Evolutionary conservation across 805 yeast genomes (phyloP).

Genomic region (Saccharomycopsis malanga): DNA sequence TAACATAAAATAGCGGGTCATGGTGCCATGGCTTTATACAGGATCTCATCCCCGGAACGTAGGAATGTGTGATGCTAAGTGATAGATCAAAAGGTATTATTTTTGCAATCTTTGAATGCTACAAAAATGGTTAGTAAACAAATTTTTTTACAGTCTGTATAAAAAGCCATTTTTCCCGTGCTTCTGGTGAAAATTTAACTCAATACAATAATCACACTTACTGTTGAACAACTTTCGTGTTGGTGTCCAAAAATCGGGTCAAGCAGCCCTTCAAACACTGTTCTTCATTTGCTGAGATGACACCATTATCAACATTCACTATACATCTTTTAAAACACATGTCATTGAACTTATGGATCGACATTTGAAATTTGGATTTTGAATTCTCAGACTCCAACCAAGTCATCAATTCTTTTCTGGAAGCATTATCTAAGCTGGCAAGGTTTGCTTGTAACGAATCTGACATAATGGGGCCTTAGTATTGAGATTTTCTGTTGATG

Average conservation of each 20-base stretch:
- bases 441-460: slow-evolving; percentile 35
- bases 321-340: slow-evolving; percentile 87
- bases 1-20: too few relatives aligned
- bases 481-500: too few relatives aligned
- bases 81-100: too few relatives aligned
- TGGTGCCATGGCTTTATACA: too few relatives aligned
- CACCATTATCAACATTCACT: slow-evolving; percentile 31
- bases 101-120: slow-evolving; percentile 10
- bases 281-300: slow-evolving; percentile 51
- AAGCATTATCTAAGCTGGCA: slow-evolving; percentile 51
- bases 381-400: slow-evolving; percentile 80
- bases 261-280: slow-evolving; percentile 74
- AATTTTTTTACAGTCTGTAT: background rate
- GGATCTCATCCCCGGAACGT: too few relatives aligned
- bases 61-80: too few relatives aligned
- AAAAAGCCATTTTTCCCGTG: background rate
- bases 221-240: slow-evolving; percentile 67
- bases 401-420: slow-evolving; percentile 65
- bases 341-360: slow-evolving; percentile 84
- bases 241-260: slow-evolving; percentile 80
- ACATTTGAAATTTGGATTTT: slow-evolving; percentile 78
- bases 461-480: slow-evolving; percentile 30
- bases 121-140: background rate
- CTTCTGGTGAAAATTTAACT: background rate
- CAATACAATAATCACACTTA: slow-evolving; percentile 7